Evolutionary conservation across 352 stramenopile species (phyloP).

Genomic region (Halophytophthora batemanensis): DNA sequence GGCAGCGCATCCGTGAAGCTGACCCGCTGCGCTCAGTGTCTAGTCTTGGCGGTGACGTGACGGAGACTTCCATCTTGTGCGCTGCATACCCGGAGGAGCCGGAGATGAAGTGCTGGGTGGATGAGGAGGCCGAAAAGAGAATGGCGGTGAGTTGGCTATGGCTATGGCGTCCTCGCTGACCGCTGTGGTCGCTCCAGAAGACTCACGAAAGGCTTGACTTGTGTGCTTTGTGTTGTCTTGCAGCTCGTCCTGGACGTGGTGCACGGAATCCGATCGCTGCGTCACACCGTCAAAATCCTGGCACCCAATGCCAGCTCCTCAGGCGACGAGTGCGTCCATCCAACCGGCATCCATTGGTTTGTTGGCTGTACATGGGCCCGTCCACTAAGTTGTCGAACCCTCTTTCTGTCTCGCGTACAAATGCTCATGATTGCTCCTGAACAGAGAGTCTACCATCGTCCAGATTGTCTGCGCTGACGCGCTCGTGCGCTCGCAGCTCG

Average conservation of each 20-base stretch:
- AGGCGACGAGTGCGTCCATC: slow-evolving; percentile 20
- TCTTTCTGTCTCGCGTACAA: neutral
- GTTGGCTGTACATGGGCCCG: neutral
- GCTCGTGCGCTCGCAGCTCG: slow-evolving; percentile 26
- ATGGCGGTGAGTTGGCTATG: slow-evolving; percentile 71
- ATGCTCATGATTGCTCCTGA: neutral
- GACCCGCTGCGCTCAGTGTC: slow-evolving; percentile 31
- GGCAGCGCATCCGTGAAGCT: slow-evolving; percentile 74
- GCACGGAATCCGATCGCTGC: slow-evolving; percentile 92
- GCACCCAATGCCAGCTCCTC: slow-evolving; percentile 38
- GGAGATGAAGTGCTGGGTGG: slow-evolving; percentile 73
- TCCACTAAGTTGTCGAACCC: neutral
- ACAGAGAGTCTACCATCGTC: slow-evolving; percentile 24
- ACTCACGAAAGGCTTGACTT: neutral
- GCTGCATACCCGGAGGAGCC: slow-evolving; percentile 81
- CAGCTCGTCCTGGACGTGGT: slow-evolving; percentile 87
- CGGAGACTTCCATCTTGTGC: slow-evolving; percentile 63
- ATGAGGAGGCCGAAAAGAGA: slow-evolving; percentile 79
- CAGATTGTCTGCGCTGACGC: slow-evolving; percentile 33
- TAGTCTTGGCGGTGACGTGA: slow-evolving; percentile 1
- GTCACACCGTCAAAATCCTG: slow-evolving; percentile 71
- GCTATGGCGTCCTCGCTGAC: neutral
- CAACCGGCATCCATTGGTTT: neutral
- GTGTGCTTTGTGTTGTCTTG: neutral
- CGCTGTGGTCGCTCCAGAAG: neutral